These are phyloP conservation scores for Stagonosporopsis chrysanthemi DNA, from an alignment of 2,329 filamentous ascomycete species.

Conservation along the genomic window DNA sequence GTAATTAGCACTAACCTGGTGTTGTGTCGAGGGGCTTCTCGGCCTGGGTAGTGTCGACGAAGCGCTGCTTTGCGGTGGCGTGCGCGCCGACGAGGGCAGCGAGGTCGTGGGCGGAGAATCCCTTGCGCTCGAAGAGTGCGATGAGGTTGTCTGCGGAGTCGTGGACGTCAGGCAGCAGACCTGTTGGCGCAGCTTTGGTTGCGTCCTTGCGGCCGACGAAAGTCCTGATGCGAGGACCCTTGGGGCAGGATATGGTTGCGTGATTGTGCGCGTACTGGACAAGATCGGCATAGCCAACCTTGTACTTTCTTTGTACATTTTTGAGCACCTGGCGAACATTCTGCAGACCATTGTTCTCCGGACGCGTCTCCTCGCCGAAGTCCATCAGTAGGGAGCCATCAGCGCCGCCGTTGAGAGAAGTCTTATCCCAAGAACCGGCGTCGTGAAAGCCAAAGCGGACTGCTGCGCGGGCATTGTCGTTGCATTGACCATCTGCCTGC, in stretches of 20 bases:
- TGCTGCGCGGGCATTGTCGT: slow-evolving; percentile 46
- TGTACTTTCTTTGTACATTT: slow-evolving; percentile 51
- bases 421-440: slow-evolving; percentile 47
- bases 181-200: slow-evolving; percentile 50
- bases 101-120: slow-evolving; percentile 59
- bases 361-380: slow-evolving; percentile 45
- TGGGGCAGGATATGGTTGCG: slow-evolving; percentile 59
- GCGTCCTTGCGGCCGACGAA: slow-evolving; percentile 60
- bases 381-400: slow-evolving; percentile 53
- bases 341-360: slow-evolving; percentile 57
- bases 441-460: slow-evolving; percentile 48
- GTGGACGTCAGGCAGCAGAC: slow-evolving; percentile 56
- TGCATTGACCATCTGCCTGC: slow-evolving; percentile 37
- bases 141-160: slow-evolving; percentile 55
- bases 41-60: slow-evolving; percentile 51
- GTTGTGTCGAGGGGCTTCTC: slow-evolving; percentile 57
- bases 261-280: slow-evolving; percentile 59
- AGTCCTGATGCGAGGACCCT: slow-evolving; percentile 61
- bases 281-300: slow-evolving; percentile 62
- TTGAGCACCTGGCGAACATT: slow-evolving; percentile 51
- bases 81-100: slow-evolving; percentile 65
- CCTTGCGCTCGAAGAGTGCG: slow-evolving; percentile 59
- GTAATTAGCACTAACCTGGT: slow-evolving; percentile 36
- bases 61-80: slow-evolving; percentile 57
- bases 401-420: slow-evolving; percentile 48